Evolutionary conservation across 1,284 basidiomycete genomes (phyloP).

Genomic region (Microbotryomycetes sp.): DNA sequence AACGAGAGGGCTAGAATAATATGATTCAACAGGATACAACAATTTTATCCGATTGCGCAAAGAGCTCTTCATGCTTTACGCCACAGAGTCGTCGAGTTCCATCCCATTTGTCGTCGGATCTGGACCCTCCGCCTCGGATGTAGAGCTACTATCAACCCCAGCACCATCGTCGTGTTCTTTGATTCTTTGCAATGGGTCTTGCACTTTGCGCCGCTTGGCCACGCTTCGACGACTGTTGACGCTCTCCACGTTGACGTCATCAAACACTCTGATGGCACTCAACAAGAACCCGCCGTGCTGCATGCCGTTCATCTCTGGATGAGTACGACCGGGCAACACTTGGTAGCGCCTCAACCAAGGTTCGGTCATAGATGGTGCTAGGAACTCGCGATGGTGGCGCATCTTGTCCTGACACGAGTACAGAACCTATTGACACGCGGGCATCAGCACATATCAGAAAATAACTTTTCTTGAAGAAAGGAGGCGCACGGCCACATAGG

Average conservation of each 20-base stretch:
- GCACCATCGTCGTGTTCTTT: neutral
- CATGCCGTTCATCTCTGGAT: constrained; percentile 88
- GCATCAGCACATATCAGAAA: neutral
- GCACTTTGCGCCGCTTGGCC: too few relatives aligned
- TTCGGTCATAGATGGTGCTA: constrained; percentile 77
- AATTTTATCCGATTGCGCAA: too few relatives aligned
- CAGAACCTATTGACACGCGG: constrained; percentile 47
- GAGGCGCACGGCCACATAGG: constrained; percentile 6
- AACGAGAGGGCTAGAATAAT: too few relatives aligned
- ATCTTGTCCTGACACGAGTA: constrained; percentile 68
- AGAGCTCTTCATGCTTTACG: too few relatives aligned
- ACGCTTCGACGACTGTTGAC: neutral
- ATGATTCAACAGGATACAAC: too few relatives aligned
- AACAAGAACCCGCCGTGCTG: constrained; percentile 84
- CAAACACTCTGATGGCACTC: constrained; percentile 42
- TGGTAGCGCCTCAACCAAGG: constrained; percentile 87
- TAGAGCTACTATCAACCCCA: neutral
- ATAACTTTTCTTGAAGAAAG: neutral
- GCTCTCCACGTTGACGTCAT: constrained; percentile 27
- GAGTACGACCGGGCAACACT: constrained; percentile 88
- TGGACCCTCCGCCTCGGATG: too few relatives aligned
- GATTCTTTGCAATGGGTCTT: neutral
- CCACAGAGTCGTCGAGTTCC: too few relatives aligned
- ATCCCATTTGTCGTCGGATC: too few relatives aligned
- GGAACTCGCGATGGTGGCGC: constrained; percentile 58